These are phyloP conservation scores for Ogataea trehalophila DNA, from an alignment of 805 yeast species.

Conservation along the genomic window DNA sequence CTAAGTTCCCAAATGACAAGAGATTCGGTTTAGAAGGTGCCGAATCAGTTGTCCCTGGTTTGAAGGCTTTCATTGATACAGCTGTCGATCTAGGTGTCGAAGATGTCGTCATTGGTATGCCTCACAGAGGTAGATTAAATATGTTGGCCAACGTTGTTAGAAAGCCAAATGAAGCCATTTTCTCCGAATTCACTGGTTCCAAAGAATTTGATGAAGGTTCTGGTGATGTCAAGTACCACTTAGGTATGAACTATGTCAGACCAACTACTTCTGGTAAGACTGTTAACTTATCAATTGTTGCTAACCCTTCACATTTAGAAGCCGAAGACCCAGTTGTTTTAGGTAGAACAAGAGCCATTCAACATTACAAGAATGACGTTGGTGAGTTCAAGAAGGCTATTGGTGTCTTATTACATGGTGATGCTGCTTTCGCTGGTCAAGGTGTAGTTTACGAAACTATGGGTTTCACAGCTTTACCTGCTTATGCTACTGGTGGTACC, in stretches of 20 bases:
- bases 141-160: constrained; percentile 97
- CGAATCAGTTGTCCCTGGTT: constrained; percentile 93
- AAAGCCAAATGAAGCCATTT: constrained; percentile 97
- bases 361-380: constrained; percentile 84
- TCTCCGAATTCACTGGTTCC: constrained; percentile 92
- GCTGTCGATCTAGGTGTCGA: constrained; percentile 90
- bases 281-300: constrained; percentile 92
- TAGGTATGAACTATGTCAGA: constrained; percentile 98
- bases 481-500: constrained; percentile 98
- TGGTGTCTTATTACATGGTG: constrained; percentile 95
- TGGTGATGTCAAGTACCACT: constrained; percentile 98
- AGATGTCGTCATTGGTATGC: constrained; percentile 98
- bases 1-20: constrained; percentile 97
- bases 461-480: constrained; percentile 91
- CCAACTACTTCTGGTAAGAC: constrained; percentile 98
- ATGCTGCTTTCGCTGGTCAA: constrained; percentile 97
- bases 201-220: constrained; percentile 89
- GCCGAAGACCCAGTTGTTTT: constrained; percentile 98
- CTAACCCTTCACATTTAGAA: constrained; percentile 98
- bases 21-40: constrained; percentile 99
- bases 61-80: constrained; percentile 91
- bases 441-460: constrained; percentile 99
- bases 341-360: constrained; percentile 96
- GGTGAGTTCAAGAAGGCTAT: constrained; percentile 81
- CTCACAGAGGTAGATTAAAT: constrained; percentile 98